A percentile compares a stretch with the other conserved stretches of the same genome.
Conservation (phyloP, 2,329 filamentous ascomycete genomes). For the Lasiodiplodia sp. region DNA sequence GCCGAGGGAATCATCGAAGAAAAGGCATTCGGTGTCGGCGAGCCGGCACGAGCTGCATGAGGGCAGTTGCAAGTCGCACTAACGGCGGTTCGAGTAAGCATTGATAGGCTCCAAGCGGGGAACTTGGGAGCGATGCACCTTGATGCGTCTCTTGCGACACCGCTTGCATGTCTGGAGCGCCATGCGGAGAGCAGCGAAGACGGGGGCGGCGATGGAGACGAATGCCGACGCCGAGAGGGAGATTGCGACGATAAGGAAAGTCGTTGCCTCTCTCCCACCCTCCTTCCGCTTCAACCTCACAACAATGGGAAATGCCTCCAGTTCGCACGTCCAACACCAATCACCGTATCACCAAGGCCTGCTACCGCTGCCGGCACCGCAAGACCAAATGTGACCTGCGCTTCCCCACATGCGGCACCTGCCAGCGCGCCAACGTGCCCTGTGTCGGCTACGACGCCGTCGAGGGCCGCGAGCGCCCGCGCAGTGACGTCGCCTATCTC, state of each 20-base stretch:
- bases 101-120: not conserved
- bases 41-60: conserved; percentile 25
- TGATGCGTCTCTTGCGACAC: conserved; percentile 29
- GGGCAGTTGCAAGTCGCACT: conserved; percentile 27
- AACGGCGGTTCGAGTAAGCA: not conserved
- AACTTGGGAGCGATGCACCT: not conserved
- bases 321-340: conserved; percentile 20
- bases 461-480: conserved; percentile 24
- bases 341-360: conserved; percentile 29
- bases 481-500: conserved; percentile 27
- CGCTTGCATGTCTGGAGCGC: conserved; percentile 29
- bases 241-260: not conserved
- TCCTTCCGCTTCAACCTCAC: not conserved
- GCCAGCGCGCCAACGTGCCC: conserved; percentile 17
- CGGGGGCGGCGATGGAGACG: not conserved
- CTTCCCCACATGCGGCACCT: conserved; percentile 23
- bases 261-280: not conserved
- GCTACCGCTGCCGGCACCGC: conserved; percentile 27
- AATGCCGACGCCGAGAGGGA: not conserved
- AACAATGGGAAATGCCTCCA: conserved; percentile 21
- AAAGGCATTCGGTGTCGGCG: conserved; percentile 25
- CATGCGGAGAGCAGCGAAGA: conserved; percentile 1
- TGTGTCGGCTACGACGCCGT: conserved; percentile 30
- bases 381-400: conserved; percentile 27
- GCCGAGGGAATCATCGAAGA: conserved; percentile 22